Base-by-base conservation (phyloP, 2,329 filamentous ascomycete species). In the Arachnomyces sp. region DNA sequence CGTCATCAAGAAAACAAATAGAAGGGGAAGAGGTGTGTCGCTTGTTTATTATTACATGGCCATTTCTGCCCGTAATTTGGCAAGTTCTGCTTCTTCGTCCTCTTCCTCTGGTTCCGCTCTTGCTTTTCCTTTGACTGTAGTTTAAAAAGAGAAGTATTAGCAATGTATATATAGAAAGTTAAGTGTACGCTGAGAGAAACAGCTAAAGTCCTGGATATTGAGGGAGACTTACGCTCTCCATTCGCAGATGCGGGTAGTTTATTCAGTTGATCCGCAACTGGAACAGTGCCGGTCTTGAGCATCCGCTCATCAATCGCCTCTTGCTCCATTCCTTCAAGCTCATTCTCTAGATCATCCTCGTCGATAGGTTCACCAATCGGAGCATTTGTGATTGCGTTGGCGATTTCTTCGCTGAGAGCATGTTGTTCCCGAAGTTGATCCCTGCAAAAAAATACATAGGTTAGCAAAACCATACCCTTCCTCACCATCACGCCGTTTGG, bases 61-160 rank as follows among this genome's bases (percentile, higher is more conserved):
- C 90, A 96, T 96, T 67, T 95, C 90, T 28, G 87, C 89, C 62
- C 94, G 88, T 52, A 98, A 67, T 68, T 92, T 95, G 65, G 84
- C 79, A 58, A 96, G 72, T 69, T 96, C 90, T 55, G 83, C 90
- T 65, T 96, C 90, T 60, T 96, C 92, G 74, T 96, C 90, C 63
- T 95, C 89, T 63, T 95, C 87, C 59, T 84, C 80, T 61, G 45
- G 61, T 57, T 51, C 68, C 66, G 50, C 69, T 63, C 68, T 61
- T 46, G 65, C 53, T 55, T 70, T 71, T 46, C 65, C 64, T 60
- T 65, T 67, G 51, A 65, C 66, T 70, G 50, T 45, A 45, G 28
- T 13, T 31, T 21, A 21, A n/a, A 12, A 12, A 16, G 17, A 35
- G 34, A 42, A 8, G 8, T n/a, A 28, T 39, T 17, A 30, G 17